These are phyloP conservation scores for Hansenula lynferdii DNA, from an alignment of 1,139 yeast genomes.

Conservation along the genomic window DNA sequence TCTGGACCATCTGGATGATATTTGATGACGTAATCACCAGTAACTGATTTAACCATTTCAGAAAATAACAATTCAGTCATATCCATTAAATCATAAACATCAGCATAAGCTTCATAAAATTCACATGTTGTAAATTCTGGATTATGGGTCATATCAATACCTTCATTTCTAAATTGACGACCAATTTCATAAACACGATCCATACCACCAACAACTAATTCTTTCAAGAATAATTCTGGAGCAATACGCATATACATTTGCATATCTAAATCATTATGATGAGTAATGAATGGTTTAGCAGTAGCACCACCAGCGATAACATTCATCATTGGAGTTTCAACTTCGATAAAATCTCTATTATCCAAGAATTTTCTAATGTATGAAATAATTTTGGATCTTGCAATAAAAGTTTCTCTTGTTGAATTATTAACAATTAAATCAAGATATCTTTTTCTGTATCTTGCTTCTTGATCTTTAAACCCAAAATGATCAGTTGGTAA, in stretches of 20 bases:
- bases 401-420: conserved; percentile 72
- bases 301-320: conserved; percentile 99
- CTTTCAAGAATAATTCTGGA: conserved; percentile 94
- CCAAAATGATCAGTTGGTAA: conserved; percentile 97
- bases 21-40: conserved; percentile 78
- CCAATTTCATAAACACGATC: conserved; percentile 99
- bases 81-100: conserved; percentile 93
- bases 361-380: conserved; percentile 88
- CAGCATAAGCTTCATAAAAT: conserved; percentile 93
- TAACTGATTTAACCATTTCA: conserved; percentile 95
- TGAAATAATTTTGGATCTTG: conserved; percentile 84
- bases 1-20: conserved; percentile 92
- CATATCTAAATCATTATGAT: conserved; percentile 94
- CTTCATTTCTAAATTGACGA: conserved; percentile 98
- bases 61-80: conserved; percentile 91
- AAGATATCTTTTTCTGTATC: conserved; percentile 95
- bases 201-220: conserved; percentile 97
- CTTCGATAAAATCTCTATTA: conserved; percentile 82
- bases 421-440: conserved; percentile 78
- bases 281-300: conserved; percentile 96
- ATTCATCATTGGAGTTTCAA: conserved; percentile 99
- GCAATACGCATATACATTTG: conserved; percentile 98
- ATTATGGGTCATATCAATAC: conserved; percentile 96
- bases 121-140: conserved; percentile 99
- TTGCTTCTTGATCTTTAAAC: conserved; percentile 95